A percentile compares a stretch with the other conserved stretches of the same genome.
Evolutionary conservation across 2,329 filamentous ascomycete genomes (phyloP).

Genomic region (Pleomassaria siparia): DNA sequence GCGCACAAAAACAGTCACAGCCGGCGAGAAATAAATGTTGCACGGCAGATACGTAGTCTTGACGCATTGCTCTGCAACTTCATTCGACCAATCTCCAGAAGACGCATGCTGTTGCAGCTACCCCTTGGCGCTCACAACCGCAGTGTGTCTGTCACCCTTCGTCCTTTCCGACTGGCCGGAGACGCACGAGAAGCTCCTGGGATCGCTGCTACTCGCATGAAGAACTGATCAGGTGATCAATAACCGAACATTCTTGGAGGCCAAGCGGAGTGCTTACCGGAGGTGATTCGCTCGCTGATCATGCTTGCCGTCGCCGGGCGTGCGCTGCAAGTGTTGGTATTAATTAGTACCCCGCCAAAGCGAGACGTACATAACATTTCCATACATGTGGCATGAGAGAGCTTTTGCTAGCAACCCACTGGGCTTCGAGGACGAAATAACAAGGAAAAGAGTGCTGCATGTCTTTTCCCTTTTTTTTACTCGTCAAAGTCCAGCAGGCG

Average conservation of each 20-base stretch:
- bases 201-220: constrained; percentile 35
- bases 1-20: constrained; percentile 22
- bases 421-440: no score
- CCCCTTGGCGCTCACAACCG: constrained; percentile 21
- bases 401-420: no score
- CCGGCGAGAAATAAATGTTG: constrained; percentile 19
- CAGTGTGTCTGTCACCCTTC: constrained; percentile 12
- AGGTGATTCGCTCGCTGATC: not conserved
- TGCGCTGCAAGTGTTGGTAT: not conserved
- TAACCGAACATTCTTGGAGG: not conserved
- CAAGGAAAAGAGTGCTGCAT: not conserved
- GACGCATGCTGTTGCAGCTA: constrained; percentile 16
- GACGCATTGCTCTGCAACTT: constrained; percentile 12
- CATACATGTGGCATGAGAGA: no score
- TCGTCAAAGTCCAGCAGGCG: constrained; percentile 43
- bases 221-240: constrained; percentile 31
- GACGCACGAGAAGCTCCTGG: constrained; percentile 16
- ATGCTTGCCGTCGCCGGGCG: constrained; percentile 1
- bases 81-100: constrained; percentile 17
- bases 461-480: not conserved
- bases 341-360: no score
- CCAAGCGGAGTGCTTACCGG: not conserved
- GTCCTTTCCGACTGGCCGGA: constrained; percentile 34
- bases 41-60: constrained; percentile 22
- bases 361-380: no score